Conservation (phyloP, 352 stramenopile genomes). For the Phytophthora hybrid region DNA sequence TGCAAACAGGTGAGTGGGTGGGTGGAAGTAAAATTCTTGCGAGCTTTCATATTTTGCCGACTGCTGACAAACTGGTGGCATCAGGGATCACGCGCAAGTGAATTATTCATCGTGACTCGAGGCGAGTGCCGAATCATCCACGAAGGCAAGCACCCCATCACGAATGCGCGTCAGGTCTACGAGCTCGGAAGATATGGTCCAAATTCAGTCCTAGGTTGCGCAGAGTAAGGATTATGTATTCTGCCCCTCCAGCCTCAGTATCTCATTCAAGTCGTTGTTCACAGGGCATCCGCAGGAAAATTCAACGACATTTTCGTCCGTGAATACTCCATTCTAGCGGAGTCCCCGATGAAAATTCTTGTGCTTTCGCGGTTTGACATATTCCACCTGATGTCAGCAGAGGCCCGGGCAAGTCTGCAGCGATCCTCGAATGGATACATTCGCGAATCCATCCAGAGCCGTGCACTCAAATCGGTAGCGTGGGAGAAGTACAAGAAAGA, state of each 20-base stretch:
- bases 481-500: slow-evolving; percentile 83
- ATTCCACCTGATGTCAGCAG: slow-evolving; percentile 81
- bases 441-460: slow-evolving; percentile 72
- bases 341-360: slow-evolving; percentile 81
- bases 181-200: slow-evolving; percentile 76
- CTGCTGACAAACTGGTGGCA: neutral
- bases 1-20: slow-evolving; percentile 75
- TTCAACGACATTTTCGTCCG: slow-evolving; percentile 86
- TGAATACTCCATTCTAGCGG: slow-evolving; percentile 78
- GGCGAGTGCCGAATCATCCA: slow-evolving; percentile 81
- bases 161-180: slow-evolving; percentile 63
- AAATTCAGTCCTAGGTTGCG: slow-evolving; percentile 81
- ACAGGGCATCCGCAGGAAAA: slow-evolving; percentile 75
- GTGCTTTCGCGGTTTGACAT: slow-evolving; percentile 88
- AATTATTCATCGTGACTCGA: slow-evolving; percentile 80
- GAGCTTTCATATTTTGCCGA: neutral
- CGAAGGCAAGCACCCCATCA: slow-evolving; percentile 82
- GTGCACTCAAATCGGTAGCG: slow-evolving; percentile 76
- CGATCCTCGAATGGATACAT: slow-evolving; percentile 64
- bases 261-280: slow-evolving; percentile 10
- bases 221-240: slow-evolving; percentile 60
- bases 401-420: slow-evolving; percentile 75
- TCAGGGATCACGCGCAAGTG: slow-evolving; percentile 69
- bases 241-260: neutral
- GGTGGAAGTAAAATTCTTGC: neutral